A percentile compares a stretch with the other conserved stretches of the same genome.
Conservation (phyloP, 768 basidiomycete genomes). For the Tremella mesenterica region DNA sequence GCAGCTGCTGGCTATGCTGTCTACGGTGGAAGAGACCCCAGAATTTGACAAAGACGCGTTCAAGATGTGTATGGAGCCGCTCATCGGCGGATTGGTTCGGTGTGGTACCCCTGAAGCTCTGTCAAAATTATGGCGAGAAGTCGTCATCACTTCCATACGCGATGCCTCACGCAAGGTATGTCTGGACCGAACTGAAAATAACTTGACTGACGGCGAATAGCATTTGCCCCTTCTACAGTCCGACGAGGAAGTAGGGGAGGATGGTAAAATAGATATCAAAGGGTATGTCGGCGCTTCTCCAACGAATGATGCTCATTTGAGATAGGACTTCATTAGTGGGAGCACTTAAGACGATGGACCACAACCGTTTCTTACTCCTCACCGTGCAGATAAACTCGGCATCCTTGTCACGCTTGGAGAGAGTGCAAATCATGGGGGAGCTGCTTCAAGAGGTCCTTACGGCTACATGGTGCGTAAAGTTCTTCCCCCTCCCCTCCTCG, state of each 20-base stretch:
- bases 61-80: conserved; percentile 51
- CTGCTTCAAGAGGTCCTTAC: conserved; percentile 47
- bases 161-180: conserved; percentile 38
- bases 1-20: conserved; percentile 16
- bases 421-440: conserved; percentile 49
- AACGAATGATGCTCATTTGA: background rate
- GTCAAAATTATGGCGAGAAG: conserved; percentile 40
- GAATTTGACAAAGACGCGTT: conserved; percentile 19
- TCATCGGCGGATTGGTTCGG: conserved; percentile 67
- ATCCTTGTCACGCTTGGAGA: conserved; percentile 59
- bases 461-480: conserved; percentile 19
- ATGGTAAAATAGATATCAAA: conserved; percentile 36
- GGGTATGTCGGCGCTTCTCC: conserved; percentile 13
- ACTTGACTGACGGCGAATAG: conserved; percentile 44
- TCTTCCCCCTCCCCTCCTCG: too few relatives aligned
- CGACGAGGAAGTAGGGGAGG: conserved; percentile 51
- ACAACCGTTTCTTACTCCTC: conserved; percentile 59
- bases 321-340: conserved; percentile 48
- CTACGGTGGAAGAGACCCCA: conserved; percentile 4
- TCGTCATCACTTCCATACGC: conserved; percentile 28
- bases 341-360: conserved; percentile 59
- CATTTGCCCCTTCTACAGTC: conserved; percentile 55
- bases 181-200: background rate
- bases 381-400: conserved; percentile 56
- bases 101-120: conserved; percentile 39